Percentiles rank a stretch among this genome's conserved stretches.
Evolutionary conservation across 352 stramenopile species (phyloP).

Genomic region (Pythium sukuiense): DNA sequence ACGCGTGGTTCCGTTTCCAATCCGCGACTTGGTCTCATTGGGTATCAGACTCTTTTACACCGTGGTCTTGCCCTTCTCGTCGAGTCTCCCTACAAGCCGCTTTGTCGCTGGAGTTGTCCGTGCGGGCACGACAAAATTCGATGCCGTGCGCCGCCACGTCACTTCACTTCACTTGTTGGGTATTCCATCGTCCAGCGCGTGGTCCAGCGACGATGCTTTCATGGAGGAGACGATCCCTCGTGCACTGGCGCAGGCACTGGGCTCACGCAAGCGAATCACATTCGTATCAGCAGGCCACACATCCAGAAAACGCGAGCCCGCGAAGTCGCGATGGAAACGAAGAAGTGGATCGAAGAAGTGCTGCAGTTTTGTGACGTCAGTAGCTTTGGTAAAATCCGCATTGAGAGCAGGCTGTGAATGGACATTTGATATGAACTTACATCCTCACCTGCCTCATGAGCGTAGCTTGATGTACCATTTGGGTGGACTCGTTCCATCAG

Average conservation of each 20-base stretch:
- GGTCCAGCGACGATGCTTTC: constrained; percentile 57
- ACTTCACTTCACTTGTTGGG: constrained; percentile 17
- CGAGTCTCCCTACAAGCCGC: constrained; percentile 42
- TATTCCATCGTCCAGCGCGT: constrained; percentile 55
- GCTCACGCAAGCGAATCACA: constrained; percentile 37
- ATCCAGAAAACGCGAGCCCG: constrained; percentile 70
- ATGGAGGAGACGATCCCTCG: constrained; percentile 60
- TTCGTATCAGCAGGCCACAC: constrained; percentile 62
- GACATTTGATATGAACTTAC: background rate
- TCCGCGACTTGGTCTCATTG: constrained; percentile 21
- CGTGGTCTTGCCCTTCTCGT: constrained; percentile 46
- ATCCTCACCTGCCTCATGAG: constrained; percentile 6
- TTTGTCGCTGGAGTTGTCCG: constrained; percentile 59
- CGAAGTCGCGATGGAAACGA: constrained; percentile 40
- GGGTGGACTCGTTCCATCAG: constrained; percentile 23
- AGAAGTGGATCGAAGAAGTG: constrained; percentile 36
- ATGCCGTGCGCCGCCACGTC: constrained; percentile 34
- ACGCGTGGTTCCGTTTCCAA: constrained; percentile 27
- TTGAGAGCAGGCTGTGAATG: background rate
- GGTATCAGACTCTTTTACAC: constrained; percentile 51
- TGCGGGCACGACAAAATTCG: constrained; percentile 49
- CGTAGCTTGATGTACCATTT: constrained; percentile 75
- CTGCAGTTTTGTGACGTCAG: background rate
- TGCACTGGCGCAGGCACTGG: constrained; percentile 35
- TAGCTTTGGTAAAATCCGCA: no score